phyloP scores from a whole-genome alignment of 2,329 filamentous ascomycete genomes.

The Dothistroma septosporum region DNA sequence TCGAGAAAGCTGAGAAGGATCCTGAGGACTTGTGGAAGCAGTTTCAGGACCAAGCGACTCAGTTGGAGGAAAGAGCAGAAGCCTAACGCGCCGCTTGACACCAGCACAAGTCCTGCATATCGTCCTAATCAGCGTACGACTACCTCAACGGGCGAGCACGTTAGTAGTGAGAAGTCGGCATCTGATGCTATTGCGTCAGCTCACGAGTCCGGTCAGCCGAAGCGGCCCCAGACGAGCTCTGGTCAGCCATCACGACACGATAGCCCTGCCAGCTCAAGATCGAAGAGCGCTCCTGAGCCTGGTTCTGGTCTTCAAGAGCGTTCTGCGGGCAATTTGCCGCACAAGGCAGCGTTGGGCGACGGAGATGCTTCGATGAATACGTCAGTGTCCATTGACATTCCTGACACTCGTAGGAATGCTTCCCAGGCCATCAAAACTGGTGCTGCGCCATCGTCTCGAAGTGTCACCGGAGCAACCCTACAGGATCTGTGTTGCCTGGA shows the following conservation, averaged over 20 bases:
- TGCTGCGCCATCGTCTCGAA: background rate
- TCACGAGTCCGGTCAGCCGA: background rate
- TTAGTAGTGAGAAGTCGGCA: background rate
- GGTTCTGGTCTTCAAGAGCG: background rate
- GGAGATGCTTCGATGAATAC: background rate
- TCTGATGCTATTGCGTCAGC: background rate
- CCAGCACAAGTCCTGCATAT: background rate
- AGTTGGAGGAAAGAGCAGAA: background rate
- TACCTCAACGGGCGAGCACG: background rate
- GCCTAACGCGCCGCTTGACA: background rate
- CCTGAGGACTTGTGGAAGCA: background rate
- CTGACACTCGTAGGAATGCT: too few relatives aligned
- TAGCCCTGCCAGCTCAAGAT: background rate
- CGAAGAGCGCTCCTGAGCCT: background rate
- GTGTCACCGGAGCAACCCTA: background rate
- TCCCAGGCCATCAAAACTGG: background rate
- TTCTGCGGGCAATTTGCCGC: background rate
- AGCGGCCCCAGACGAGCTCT: background rate
- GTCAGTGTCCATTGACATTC: background rate
- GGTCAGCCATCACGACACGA: background rate
- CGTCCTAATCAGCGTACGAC: background rate
- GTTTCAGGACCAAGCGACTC: background rate
- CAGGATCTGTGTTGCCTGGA: background rate
- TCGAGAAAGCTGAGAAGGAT: background rate
- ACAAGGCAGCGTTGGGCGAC: background rate